Base-by-base conservation (phyloP, 2,329 filamentous ascomycete genomes). In the Paecilomyces dactylethromorphus region DNA sequence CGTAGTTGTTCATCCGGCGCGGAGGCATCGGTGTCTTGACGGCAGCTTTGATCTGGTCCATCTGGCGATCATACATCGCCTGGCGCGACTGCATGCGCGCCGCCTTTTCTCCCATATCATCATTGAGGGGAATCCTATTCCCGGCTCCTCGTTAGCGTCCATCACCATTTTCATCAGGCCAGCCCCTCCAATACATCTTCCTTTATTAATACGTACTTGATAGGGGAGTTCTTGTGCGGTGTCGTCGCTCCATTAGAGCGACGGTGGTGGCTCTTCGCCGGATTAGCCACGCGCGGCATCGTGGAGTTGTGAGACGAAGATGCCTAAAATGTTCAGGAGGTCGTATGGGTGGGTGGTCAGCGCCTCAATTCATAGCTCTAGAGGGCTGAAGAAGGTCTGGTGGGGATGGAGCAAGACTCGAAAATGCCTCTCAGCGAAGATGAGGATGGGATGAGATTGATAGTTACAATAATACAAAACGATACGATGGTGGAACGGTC, bases 91-190 rank as follows among this genome's bases (percentile, higher is more conserved):
- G 89, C 69, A 93, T 81, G 55, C 94, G 89, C 67, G 88, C 88
- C 54, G 92, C 92, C 76, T 95, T 96, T 78, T 99, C 94, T 67
- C 88, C 86, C 61, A 86, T 87, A 81, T 99, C 94, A 79, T 99
- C 94, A 79, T 97, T 97, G 63, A 99, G 85, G 35, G 94, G 92
- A 60, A 99, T 95, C 73, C 91, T 96, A 57, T 58, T 35, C 68
- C 53, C 56, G 39, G 13, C 31, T 29, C 35, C 54, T 45, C 58
- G 49, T 51, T 52, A 52, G 26, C 50, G 50, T 12, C 50, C 15
- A 15, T 52, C 35, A 49, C 26, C 15, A 18, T 58, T n/a, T 55
- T 53, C 18, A 26, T 51, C 39, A 22, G 32, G 24, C 26, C 4
- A 33, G 39, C n/a, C 39, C 10, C 13, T n/a, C 8, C 18, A 45